phyloP scores from a whole-genome alignment of 23 red algal species.

The Gracilaria vermiculophylla region DNA sequence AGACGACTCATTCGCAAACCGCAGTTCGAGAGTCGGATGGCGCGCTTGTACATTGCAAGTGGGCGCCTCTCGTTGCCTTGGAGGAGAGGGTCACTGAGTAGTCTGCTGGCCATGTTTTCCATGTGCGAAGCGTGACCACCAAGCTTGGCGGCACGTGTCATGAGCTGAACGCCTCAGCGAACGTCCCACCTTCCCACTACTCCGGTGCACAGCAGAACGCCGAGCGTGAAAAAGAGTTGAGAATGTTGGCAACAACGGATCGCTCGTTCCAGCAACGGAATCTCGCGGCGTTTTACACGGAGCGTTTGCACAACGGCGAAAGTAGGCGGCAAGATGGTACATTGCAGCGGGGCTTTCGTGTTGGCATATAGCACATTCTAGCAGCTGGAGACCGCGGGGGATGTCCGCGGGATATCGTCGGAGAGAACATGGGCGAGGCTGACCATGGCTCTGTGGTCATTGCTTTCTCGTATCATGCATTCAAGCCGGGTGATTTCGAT shows the following conservation, averaged over 20 bases:
- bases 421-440: background rate
- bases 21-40: background rate
- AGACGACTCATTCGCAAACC: background rate
- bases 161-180: background rate
- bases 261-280: background rate
- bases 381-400: background rate
- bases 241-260: background rate
- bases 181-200: background rate
- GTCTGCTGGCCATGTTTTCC: background rate
- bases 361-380: background rate
- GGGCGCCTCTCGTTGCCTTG: background rate
- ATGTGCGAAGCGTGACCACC: background rate
- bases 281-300: background rate
- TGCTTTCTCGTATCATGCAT: background rate
- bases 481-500: background rate
- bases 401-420: background rate
- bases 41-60: background rate
- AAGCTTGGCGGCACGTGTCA: background rate
- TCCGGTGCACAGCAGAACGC: background rate
- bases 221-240: background rate
- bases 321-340: background rate
- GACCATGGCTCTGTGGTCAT: background rate
- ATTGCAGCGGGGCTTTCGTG: background rate
- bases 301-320: background rate
- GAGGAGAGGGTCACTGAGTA: background rate